These are phyloP conservation scores for Gracilaria domingensis DNA, from an alignment of 23 red algal species.

Conservation along the genomic window DNA sequence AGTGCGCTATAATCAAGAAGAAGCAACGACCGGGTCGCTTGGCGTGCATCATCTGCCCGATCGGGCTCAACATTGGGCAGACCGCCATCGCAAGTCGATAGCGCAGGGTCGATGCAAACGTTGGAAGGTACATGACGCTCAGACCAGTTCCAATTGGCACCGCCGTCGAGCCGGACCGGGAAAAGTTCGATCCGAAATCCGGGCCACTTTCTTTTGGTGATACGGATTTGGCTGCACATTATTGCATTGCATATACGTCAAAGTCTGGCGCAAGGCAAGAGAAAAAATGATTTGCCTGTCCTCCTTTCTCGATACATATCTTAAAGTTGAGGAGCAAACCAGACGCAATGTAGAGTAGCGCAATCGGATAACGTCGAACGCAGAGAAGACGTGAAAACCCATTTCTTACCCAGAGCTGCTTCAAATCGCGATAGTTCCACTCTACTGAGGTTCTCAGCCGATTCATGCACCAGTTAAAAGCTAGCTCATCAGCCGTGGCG, in stretches of 20 bases:
- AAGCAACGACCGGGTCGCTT: slow-evolving; percentile 60
- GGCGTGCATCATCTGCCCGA: slow-evolving; percentile 93
- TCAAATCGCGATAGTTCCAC: slow-evolving; percentile 18
- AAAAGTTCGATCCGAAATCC: no score
- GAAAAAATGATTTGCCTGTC: background rate
- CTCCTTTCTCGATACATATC: slow-evolving; percentile 2
- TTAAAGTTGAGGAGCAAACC: background rate
- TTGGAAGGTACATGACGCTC: slow-evolving; percentile 90
- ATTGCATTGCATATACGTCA: background rate
- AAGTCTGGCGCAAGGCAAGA: background rate
- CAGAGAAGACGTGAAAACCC: background rate
- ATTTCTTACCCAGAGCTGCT: background rate
- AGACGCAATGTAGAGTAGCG: background rate
- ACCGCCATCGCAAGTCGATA: slow-evolving; percentile 69
- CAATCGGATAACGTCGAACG: background rate
- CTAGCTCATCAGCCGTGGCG: background rate
- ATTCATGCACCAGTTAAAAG: slow-evolving; percentile 6
- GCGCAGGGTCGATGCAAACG: slow-evolving; percentile 71
- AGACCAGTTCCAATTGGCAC: slow-evolving; percentile 89
- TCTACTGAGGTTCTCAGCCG: background rate
- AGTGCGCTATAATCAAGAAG: slow-evolving; percentile 42
- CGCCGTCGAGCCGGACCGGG: no score
- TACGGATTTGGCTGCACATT: no score
- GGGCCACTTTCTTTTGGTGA: no score
- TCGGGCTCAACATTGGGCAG: slow-evolving; percentile 80